These are phyloP conservation scores for Meredithiella fracta DNA, from an alignment of 2,329 filamentous ascomycete genomes.

Conservation along the genomic window DNA sequence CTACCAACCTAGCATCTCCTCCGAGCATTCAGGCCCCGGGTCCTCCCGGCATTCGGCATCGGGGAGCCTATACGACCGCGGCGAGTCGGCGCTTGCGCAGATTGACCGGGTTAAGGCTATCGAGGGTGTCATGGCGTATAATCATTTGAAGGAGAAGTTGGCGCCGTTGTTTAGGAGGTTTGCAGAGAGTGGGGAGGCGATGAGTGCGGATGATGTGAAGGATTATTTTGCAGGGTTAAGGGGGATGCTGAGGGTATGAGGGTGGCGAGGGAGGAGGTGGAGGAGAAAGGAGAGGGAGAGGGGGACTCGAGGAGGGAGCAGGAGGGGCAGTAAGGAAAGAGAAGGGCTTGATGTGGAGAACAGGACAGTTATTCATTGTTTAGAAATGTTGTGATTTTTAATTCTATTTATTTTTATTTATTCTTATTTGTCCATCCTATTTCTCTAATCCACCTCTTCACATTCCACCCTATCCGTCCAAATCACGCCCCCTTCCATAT, in stretches of 20 bases:
- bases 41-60: slow-evolving; percentile 55
- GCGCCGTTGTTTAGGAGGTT: slow-evolving; percentile 89
- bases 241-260: slow-evolving; percentile 66
- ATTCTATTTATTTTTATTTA: neutral
- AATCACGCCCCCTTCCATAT: too few species aligned
- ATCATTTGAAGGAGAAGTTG: slow-evolving; percentile 88
- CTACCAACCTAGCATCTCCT: slow-evolving; percentile 81
- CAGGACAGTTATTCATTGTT: neutral
- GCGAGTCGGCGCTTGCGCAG: slow-evolving; percentile 79
- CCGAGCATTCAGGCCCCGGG: slow-evolving; percentile 37
- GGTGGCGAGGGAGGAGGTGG: slow-evolving; percentile 39
- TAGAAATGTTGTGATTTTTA: neutral
- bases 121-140: slow-evolving; percentile 96
- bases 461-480: too few species aligned
- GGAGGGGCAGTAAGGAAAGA: slow-evolving; percentile 31
- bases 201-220: slow-evolving; percentile 92
- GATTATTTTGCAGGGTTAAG: slow-evolving; percentile 86
- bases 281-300: slow-evolving; percentile 21
- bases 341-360: neutral
- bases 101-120: slow-evolving; percentile 88
- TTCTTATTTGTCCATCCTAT: too few species aligned
- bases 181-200: slow-evolving; percentile 73
- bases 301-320: slow-evolving; percentile 26
- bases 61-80: slow-evolving; percentile 73
- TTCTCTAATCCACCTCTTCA: too few species aligned